phyloP scores from a whole-genome alignment of 225 moss, liverwort and hornwort species.

The Antitrichia curtipendula region DNA sequence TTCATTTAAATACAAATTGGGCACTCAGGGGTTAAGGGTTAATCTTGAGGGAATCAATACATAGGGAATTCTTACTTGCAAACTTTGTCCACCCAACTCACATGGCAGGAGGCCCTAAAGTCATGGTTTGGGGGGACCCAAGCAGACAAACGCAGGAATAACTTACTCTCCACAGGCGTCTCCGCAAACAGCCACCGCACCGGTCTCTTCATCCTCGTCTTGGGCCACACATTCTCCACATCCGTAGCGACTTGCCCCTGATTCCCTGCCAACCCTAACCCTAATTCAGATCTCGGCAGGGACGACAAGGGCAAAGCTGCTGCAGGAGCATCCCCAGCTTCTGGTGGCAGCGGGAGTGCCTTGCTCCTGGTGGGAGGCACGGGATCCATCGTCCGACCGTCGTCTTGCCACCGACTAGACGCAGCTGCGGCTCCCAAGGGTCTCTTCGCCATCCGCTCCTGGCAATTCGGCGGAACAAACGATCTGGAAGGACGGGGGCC shows the following conservation, averaged over 20 bases:
- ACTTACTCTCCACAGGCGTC: neutral
- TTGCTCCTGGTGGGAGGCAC: neutral
- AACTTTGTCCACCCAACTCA: too few relatives aligned
- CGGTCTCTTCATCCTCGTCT: neutral
- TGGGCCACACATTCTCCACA: neutral
- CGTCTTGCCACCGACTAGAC: constrained; percentile 24
- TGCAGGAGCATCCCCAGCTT: too few relatives aligned
- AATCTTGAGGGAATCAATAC: too few relatives aligned
- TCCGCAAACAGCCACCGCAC: constrained; percentile 27
- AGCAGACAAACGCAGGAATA: neutral
- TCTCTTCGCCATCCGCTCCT: neutral
- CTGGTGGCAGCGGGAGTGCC: neutral
- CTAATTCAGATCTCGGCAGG: neutral
- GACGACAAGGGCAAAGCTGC: neutral
- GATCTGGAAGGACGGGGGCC: neutral
- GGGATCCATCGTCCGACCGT: constrained; percentile 5
- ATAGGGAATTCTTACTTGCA: too few relatives aligned
- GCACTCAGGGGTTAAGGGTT: too few relatives aligned
- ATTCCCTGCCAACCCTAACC: neutral
- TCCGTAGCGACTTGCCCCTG: neutral
- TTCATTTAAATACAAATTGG: too few relatives aligned
- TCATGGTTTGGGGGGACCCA: neutral
- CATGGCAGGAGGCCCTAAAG: too few relatives aligned
- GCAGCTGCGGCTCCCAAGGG: neutral
- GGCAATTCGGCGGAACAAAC: neutral